phyloP scores from a whole-genome alignment of 371 early-diverging fungal species.

The Zancudomyces culisetae region DNA sequence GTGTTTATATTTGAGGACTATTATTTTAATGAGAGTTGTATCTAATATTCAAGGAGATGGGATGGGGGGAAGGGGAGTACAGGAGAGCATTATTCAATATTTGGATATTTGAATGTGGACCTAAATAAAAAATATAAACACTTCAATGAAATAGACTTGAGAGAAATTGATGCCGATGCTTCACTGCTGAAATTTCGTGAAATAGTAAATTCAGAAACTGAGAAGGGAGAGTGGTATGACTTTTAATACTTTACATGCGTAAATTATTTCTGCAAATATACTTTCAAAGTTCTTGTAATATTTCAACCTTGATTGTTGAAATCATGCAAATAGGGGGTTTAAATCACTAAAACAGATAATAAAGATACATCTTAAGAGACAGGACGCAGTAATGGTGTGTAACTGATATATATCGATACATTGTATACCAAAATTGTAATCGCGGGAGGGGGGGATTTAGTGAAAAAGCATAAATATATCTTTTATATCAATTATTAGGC shows the following conservation, averaged over 20 bases:
- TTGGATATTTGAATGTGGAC: no score
- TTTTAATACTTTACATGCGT: no score
- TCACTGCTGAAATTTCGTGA: constrained; percentile 64
- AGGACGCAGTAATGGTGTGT: background rate
- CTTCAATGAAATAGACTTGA: constrained; percentile 31
- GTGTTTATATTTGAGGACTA: background rate
- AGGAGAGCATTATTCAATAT: no score
- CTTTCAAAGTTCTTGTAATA: no score
- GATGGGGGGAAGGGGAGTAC: no score
- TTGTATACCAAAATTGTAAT: constrained; percentile 15
- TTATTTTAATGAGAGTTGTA: background rate
- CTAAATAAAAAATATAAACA: constrained; percentile 16
- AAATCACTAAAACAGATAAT: constrained; percentile 86
- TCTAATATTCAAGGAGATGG: no score
- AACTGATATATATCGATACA: background rate
- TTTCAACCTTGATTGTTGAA: no score
- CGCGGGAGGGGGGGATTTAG: no score
- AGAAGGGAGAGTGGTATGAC: constrained; percentile 63
- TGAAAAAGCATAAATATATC: no score
- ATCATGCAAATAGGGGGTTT: constrained; percentile 64
- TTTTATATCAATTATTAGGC: constrained; percentile 39
- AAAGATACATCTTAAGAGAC: constrained; percentile 30
- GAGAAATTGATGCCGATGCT: constrained; percentile 31
- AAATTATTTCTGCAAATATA: no score
- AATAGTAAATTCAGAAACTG: constrained; percentile 63